A percentile compares a stretch with the other conserved stretches of the same genome.
Evolutionary conservation across 208 protist species (phyloP).

Genomic region (Leishmania braziliensis): DNA sequence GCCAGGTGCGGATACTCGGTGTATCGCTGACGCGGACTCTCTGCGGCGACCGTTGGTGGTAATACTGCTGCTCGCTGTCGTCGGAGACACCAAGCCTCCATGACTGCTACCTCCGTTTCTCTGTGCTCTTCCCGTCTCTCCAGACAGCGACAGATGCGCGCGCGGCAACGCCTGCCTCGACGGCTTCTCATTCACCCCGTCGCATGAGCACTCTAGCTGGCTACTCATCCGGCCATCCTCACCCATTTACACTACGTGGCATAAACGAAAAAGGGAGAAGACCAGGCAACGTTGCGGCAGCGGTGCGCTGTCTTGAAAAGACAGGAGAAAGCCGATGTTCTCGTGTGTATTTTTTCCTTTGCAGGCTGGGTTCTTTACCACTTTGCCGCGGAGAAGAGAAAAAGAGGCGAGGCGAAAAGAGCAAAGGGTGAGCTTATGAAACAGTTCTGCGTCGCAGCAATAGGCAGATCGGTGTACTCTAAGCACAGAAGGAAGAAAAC

Average conservation of each 20-base stretch:
- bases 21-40: not conserved
- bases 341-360: not conserved
- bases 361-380: not conserved
- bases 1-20: not conserved
- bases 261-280: constrained; percentile 1
- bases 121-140: constrained; percentile 10
- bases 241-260: constrained; percentile 19
- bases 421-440: not conserved
- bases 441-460: not conserved
- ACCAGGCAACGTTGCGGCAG: not conserved
- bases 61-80: constrained; percentile 6
- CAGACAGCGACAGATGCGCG: constrained; percentile 10
- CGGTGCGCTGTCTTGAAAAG: not conserved
- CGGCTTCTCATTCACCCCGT: constrained; percentile 21
- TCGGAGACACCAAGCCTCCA: constrained; percentile 10
- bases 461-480: not conserved
- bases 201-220: constrained; percentile 22
- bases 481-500: not conserved
- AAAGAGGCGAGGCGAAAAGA: not conserved
- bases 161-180: not conserved
- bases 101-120: constrained; percentile 8
- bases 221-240: constrained; percentile 30
- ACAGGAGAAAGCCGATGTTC: not conserved
- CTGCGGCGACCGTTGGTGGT: constrained; percentile 2
- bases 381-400: not conserved